These are phyloP conservation scores for Rhodocollybia butyracea DNA, from an alignment of 768 basidiomycete genomes.

Conservation along the genomic window DNA sequence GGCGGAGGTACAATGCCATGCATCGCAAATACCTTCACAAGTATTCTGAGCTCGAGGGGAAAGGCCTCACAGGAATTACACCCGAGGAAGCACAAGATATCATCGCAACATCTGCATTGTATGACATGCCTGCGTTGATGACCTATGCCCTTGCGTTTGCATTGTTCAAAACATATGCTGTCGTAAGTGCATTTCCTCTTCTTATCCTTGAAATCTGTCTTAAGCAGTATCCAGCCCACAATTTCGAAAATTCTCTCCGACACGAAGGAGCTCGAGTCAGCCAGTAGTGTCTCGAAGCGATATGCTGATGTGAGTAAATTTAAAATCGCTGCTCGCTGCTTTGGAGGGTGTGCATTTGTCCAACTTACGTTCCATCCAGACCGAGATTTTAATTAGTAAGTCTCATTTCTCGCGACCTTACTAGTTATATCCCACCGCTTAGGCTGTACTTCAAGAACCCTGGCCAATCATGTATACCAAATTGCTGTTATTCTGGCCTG, in stretches of 20 bases:
- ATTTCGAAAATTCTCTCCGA: constrained; percentile 40
- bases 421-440: too few relatives aligned
- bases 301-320: constrained; percentile 44
- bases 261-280: constrained; percentile 37
- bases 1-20: constrained; percentile 38
- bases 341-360: neutral
- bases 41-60: too few relatives aligned
- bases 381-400: constrained; percentile 41
- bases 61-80: constrained; percentile 30
- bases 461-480: too few relatives aligned
- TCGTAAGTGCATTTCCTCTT: constrained; percentile 28
- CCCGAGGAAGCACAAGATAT: constrained; percentile 46
- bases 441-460: too few relatives aligned
- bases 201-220: neutral
- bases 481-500: neutral
- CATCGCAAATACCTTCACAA: constrained; percentile 37
- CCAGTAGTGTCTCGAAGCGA: constrained; percentile 34
- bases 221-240: constrained; percentile 31
- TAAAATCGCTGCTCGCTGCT: neutral
- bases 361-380: constrained; percentile 23
- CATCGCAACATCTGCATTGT: constrained; percentile 27
- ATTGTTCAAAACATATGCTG: constrained; percentile 50
- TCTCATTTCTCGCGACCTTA: constrained; percentile 5
- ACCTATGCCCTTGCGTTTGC: constrained; percentile 43
- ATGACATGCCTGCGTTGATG: constrained; percentile 44